Conservation (phyloP, 129 eudicot species). For the Flaveria linearis region DNA sequence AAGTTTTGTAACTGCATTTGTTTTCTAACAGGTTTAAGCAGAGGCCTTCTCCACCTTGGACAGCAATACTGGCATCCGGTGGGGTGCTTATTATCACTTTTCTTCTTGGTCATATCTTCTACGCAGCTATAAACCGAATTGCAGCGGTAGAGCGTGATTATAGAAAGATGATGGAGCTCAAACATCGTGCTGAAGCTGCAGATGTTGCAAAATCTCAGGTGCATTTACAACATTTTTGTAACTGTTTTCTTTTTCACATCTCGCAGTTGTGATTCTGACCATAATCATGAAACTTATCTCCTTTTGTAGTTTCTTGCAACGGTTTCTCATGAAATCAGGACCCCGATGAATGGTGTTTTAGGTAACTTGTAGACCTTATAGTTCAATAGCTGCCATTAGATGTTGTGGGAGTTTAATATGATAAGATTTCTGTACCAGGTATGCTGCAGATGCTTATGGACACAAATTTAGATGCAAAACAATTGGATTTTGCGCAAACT, state of each 20-base stretch:
- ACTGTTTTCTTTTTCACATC: neutral
- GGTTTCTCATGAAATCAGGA: conserved; percentile 95
- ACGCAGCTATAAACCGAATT: conserved; percentile 65
- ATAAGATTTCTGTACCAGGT: conserved; percentile 44
- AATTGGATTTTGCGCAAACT: conserved; percentile 76
- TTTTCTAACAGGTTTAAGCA: conserved; percentile 62
- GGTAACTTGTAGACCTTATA: conserved; percentile 44
- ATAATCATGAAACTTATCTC: conserved; percentile 20
- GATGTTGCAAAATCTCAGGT: conserved; percentile 97
- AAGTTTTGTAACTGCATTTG: neutral
- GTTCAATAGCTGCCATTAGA: neutral
- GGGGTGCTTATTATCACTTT: conserved; percentile 60
- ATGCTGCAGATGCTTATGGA: conserved; percentile 98
- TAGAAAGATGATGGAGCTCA: conserved; percentile 66
- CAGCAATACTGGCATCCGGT: conserved; percentile 52
- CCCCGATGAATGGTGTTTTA: conserved; percentile 96
- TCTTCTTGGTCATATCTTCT: conserved; percentile 67
- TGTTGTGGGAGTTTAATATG: neutral
- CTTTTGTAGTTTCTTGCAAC: conserved; percentile 82
- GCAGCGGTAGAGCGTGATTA: conserved; percentile 59
- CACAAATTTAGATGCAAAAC: conserved; percentile 66
- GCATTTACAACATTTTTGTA: conserved; percentile 15
- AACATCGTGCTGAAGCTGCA: conserved; percentile 86
- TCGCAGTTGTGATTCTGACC: conserved; percentile 5
- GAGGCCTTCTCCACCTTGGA: conserved; percentile 67